Conservation (phyloP, 2,329 filamentous ascomycete genomes). For the Penicillium sp. region DNA sequence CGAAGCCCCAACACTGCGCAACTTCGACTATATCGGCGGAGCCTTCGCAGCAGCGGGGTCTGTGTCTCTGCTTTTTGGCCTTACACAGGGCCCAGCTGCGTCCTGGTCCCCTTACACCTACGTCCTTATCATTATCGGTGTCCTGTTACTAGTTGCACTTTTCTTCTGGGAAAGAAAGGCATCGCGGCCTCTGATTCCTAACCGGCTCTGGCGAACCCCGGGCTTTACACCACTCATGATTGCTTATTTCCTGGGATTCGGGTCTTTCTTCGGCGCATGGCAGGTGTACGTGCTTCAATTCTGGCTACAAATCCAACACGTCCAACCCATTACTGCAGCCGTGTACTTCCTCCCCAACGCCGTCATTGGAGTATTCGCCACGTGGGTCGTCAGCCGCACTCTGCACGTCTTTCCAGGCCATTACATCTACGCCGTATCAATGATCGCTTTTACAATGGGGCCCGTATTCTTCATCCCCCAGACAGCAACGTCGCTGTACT, state of each 20-base stretch:
- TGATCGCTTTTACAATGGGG: slow-evolving; percentile 40
- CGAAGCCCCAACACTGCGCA: too few relatives aligned
- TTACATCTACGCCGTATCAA: slow-evolving; percentile 44
- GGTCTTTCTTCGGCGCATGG: slow-evolving; percentile 42
- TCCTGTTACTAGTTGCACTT: slow-evolving; percentile 45
- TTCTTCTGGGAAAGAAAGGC: slow-evolving; percentile 35
- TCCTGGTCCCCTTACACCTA: slow-evolving; percentile 50
- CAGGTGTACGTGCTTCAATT: slow-evolving; percentile 41
- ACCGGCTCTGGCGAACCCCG: slow-evolving; percentile 41
- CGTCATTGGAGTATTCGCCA: slow-evolving; percentile 43
- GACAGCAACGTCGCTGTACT: slow-evolving; percentile 40
- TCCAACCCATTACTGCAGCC: slow-evolving; percentile 38
- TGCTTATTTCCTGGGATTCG: slow-evolving; percentile 43
- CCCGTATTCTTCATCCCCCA: slow-evolving; percentile 41
- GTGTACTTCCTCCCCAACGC: slow-evolving; percentile 46
- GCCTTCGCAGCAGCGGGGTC: slow-evolving; percentile 47
- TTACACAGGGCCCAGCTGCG: slow-evolving; percentile 51
- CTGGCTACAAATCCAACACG: slow-evolving; percentile 37
- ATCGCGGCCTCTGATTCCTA: too few relatives aligned
- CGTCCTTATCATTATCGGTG: slow-evolving; percentile 44
- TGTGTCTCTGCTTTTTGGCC: slow-evolving; percentile 55
- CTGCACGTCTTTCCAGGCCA: slow-evolving; percentile 46
- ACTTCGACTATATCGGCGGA: slow-evolving; percentile 29
- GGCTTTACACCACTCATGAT: slow-evolving; percentile 43
- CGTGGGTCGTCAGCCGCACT: slow-evolving; percentile 44